Evolutionary conservation across 306 rosid species (phyloP).

Genomic region (Carpinus viminea): DNA sequence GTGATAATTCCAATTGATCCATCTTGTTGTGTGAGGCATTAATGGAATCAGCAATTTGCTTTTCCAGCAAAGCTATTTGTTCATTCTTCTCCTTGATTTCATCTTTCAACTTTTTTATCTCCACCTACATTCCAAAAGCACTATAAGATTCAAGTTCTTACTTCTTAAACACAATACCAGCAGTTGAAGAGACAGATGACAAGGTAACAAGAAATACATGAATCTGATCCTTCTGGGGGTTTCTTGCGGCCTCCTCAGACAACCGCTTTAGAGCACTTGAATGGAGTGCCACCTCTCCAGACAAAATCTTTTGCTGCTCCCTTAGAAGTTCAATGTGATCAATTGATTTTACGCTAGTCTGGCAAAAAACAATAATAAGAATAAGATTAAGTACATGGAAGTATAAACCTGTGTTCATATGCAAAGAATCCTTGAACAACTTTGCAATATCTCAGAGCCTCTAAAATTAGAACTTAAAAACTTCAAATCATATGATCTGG

Average conservation of each 20-base stretch:
- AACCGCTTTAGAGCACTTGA: conserved; percentile 88
- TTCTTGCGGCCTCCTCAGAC: conserved; percentile 72
- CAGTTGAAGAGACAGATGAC: conserved; percentile 14
- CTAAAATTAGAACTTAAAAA: background rate
- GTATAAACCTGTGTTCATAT: background rate
- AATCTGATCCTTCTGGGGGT: conserved; percentile 68
- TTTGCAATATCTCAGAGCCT: background rate
- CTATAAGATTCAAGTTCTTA: conserved; percentile 32
- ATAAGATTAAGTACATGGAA: background rate
- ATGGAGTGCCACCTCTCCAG: conserved; percentile 93
- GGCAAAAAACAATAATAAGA: conserved; percentile 19
- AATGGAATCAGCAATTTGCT: conserved; percentile 60
- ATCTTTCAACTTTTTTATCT: conserved; percentile 66
- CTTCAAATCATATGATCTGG: background rate
- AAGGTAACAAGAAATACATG: conserved; percentile 51
- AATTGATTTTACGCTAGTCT: conserved; percentile 79
- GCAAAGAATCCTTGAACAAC: background rate
- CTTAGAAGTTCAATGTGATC: conserved; percentile 87
- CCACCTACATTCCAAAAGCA: conserved; percentile 49
- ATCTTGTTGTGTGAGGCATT: conserved; percentile 48
- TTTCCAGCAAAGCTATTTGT: conserved; percentile 82
- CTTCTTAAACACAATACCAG: conserved; percentile 33
- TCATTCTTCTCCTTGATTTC: conserved; percentile 74
- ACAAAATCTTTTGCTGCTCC: conserved; percentile 87
- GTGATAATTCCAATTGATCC: conserved; percentile 67